phyloP scores from a whole-genome alignment of 2,329 filamentous ascomycete species.

The Diaporthe caulivora region DNA sequence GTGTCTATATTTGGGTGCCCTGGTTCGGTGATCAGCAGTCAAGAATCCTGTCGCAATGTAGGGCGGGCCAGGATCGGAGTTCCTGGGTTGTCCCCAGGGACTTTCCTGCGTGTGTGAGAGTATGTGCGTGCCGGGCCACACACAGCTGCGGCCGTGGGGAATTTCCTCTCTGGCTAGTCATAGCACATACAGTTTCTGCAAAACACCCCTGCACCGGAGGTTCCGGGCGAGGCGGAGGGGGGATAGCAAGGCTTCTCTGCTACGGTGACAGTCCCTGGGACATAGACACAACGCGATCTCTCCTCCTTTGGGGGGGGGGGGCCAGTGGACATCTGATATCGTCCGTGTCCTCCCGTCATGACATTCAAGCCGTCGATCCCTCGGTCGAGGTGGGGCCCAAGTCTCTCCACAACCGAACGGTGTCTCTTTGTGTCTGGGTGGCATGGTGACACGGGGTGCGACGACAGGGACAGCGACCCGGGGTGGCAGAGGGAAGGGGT shows the following conservation, averaged over 20 bases:
- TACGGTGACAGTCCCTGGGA: slow-evolving; percentile 2
- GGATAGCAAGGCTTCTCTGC: neutral
- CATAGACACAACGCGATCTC: neutral
- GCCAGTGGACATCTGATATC: neutral
- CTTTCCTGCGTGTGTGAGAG: too few relatives aligned
- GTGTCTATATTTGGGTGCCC: slow-evolving; percentile 9
- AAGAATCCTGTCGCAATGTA: slow-evolving; percentile 24
- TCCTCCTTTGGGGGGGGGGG: neutral
- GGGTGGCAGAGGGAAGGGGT: neutral
- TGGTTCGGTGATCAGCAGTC: slow-evolving; percentile 18
- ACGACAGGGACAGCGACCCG: slow-evolving; percentile 23
- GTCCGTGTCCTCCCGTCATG: slow-evolving; percentile 12
- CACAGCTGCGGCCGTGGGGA: slow-evolving; percentile 16
- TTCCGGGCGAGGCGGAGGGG: slow-evolving; percentile 10
- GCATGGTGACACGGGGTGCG: slow-evolving; percentile 9
- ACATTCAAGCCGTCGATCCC: slow-evolving; percentile 25
- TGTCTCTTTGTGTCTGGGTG: slow-evolving; percentile 18
- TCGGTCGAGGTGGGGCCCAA: slow-evolving; percentile 18
- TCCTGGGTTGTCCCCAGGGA: slow-evolving; percentile 23
- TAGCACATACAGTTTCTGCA: neutral
- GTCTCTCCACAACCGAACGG: slow-evolving; percentile 26
- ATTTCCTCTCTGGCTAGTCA: slow-evolving; percentile 16
- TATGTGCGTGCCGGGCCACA: neutral
- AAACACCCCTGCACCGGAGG: slow-evolving; percentile 12
- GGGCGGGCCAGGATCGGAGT: slow-evolving; percentile 10